Evolutionary conservation across 2,329 filamentous ascomycete species (phyloP).

Genomic region (Nemania serpens): DNA sequence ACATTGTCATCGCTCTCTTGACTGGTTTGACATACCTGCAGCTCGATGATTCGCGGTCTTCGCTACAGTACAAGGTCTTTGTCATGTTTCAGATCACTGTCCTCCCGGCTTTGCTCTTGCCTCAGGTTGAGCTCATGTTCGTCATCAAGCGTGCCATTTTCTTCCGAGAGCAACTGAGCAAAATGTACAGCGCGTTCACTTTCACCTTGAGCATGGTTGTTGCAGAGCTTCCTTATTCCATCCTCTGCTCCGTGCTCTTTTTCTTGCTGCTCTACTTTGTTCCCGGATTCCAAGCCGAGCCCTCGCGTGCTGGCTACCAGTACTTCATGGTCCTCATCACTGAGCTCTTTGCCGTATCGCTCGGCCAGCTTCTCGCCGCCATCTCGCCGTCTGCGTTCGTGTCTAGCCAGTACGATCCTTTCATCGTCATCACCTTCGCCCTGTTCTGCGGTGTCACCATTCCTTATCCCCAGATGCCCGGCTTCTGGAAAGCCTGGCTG

Average conservation of each 20-base stretch:
- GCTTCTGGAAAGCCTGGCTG: constrained; percentile 79
- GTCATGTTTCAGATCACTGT: constrained; percentile 90
- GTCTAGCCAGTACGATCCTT: constrained; percentile 78
- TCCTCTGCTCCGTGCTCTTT: constrained; percentile 80
- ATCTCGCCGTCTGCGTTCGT: constrained; percentile 81
- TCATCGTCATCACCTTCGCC: constrained; percentile 80
- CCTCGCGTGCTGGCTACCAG: constrained; percentile 77
- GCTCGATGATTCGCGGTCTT: constrained; percentile 74
- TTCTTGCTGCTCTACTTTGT: constrained; percentile 86
- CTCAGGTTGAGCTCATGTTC: constrained; percentile 84
- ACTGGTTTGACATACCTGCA: constrained; percentile 81
- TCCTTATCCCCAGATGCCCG: constrained; percentile 75
- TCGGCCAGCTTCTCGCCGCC: constrained; percentile 77
- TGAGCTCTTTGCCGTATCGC: constrained; percentile 80
- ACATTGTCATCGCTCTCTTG: constrained; percentile 76
- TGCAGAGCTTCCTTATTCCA: constrained; percentile 82
- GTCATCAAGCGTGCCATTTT: constrained; percentile 79
- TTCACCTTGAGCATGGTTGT: constrained; percentile 80
- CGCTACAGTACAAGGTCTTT: constrained; percentile 85
- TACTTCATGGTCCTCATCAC: constrained; percentile 85
- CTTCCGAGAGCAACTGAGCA: constrained; percentile 83
- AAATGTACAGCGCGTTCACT: constrained; percentile 82
- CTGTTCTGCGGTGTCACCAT: constrained; percentile 90
- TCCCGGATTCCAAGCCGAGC: constrained; percentile 68
- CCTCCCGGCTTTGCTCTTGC: constrained; percentile 79